phyloP scores from a whole-genome alignment of 352 stramenopile species.

The Vaucheria bursata region DNA sequence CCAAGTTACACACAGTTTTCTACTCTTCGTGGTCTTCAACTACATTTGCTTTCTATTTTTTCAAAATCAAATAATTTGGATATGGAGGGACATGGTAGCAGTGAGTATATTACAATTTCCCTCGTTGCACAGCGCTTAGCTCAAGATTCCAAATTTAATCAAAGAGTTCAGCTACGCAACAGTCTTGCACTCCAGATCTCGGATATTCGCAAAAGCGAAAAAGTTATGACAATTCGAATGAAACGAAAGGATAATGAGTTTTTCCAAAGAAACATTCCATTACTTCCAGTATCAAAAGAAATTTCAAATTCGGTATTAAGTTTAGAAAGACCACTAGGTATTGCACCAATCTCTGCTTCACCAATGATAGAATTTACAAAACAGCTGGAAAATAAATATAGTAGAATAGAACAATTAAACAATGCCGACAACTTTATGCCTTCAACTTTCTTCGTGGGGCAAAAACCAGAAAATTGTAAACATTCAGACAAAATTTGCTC shows the following conservation, averaged over 20 bases:
- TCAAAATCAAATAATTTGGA: background rate
- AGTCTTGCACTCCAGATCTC: background rate
- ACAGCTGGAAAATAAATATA: too few species aligned
- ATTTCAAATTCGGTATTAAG: too few species aligned
- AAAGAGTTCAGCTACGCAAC: background rate
- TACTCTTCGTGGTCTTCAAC: constrained; percentile 26
- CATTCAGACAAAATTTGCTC: too few species aligned
- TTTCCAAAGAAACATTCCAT: too few species aligned
- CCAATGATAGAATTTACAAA: too few species aligned
- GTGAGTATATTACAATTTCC: background rate
- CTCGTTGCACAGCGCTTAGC: background rate
- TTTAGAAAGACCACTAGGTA: too few species aligned
- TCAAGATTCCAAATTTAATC: background rate
- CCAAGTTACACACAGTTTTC: background rate
- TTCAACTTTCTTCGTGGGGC: too few species aligned
- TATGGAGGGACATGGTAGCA: background rate
- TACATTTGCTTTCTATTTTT: constrained; percentile 27
- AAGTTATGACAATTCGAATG: background rate
- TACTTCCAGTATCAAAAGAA: too few species aligned
- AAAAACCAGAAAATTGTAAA: too few species aligned
- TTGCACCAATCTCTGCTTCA: too few species aligned
- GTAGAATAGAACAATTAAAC: too few species aligned
- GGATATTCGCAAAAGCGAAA: background rate
- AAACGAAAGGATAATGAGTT: background rate
- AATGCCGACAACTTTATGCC: too few species aligned